phyloP scores from a whole-genome alignment of 495 filamentous ascomycete species.

The Neurospora pannonica region DNA sequence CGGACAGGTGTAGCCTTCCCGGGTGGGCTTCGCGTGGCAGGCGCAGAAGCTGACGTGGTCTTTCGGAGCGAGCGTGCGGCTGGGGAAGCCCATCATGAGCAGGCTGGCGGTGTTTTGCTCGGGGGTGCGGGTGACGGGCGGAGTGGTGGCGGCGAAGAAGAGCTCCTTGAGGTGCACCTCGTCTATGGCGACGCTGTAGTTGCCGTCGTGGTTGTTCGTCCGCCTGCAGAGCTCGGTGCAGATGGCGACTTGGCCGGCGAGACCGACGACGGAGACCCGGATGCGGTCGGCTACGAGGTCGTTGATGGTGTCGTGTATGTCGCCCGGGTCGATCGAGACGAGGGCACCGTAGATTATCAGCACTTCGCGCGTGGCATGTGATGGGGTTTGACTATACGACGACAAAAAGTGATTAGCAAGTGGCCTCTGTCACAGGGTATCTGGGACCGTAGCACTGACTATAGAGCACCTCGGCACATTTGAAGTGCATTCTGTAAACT shows the following conservation, averaged over 20 bases:
- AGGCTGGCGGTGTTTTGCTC: slow-evolving; percentile 64
- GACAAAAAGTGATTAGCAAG: not conserved
- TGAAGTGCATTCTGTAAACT: slow-evolving; percentile 92
- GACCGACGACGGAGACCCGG: slow-evolving; percentile 75
- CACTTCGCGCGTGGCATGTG: slow-evolving; percentile 85
- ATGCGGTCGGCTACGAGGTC: slow-evolving; percentile 70
- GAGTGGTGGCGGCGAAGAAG: slow-evolving; percentile 80
- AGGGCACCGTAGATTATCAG: slow-evolving; percentile 88
- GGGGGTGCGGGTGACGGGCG: slow-evolving; percentile 64
- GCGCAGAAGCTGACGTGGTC: slow-evolving; percentile 68
- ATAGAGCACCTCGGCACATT: slow-evolving; percentile 82
- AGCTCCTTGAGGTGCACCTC: slow-evolving; percentile 84
- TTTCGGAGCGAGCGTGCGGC: slow-evolving; percentile 63
- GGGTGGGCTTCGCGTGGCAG: slow-evolving; percentile 75
- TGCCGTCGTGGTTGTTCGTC: slow-evolving; percentile 72
- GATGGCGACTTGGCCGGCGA: slow-evolving; percentile 85
- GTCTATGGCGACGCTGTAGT: slow-evolving; percentile 77
- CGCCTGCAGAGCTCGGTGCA: slow-evolving; percentile 78
- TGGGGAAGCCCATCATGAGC: slow-evolving; percentile 98
- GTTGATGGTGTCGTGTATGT: slow-evolving; percentile 85
- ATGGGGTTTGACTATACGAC: slow-evolving; percentile 64
- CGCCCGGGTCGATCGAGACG: slow-evolving; percentile 80
- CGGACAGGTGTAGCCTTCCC: slow-evolving; percentile 87
- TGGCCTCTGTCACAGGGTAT: not conserved
- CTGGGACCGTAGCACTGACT: slow-evolving; percentile 38